A percentile compares a stretch with the other conserved stretches of the same genome.
Conservation (phyloP, 106 monocot genomes). For the Dioscorea zingiberensis region DNA sequence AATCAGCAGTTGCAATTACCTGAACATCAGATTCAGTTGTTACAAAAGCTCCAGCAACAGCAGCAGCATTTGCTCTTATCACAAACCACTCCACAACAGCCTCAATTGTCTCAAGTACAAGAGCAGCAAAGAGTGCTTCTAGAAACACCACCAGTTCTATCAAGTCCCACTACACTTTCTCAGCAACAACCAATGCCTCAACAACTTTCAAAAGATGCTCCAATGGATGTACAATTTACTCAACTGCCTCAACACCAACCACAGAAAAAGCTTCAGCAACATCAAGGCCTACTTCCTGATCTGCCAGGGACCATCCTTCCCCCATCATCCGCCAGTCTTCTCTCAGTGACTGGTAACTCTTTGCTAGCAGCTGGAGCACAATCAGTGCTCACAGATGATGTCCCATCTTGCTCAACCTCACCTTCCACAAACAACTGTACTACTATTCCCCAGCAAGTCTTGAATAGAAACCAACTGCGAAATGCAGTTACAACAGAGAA, state of each 20-base stretch:
- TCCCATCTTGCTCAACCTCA: conserved; percentile 72
- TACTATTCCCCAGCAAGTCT: conserved; percentile 28
- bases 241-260: conserved; percentile 27
- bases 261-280: conserved; percentile 52
- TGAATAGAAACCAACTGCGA: conserved; percentile 24
- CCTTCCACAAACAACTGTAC: conserved; percentile 51
- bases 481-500: conserved; percentile 22
- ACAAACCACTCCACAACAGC: conserved; percentile 37
- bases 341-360: conserved; percentile 15
- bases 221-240: conserved; percentile 5
- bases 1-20: conserved; percentile 48
- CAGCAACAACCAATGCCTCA: conserved; percentile 30
- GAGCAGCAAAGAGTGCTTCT: conserved; percentile 51
- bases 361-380: conserved; percentile 35
- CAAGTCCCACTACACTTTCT: conserved; percentile 28
- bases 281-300: conserved; percentile 31
- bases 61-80: conserved; percentile 15
- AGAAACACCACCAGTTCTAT: conserved; percentile 32
- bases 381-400: conserved; percentile 49
- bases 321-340: conserved; percentile 10
- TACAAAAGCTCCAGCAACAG: conserved; percentile 66
- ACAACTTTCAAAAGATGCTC: conserved; percentile 25
- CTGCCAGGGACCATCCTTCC: conserved; percentile 23
- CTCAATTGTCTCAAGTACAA: conserved; percentile 37
- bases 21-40: conserved; percentile 35